Percentiles rank a stretch among this genome's conserved stretches.
phyloP scores from a whole-genome alignment of 257 asterid species.

The Solanum lignicaule region DNA sequence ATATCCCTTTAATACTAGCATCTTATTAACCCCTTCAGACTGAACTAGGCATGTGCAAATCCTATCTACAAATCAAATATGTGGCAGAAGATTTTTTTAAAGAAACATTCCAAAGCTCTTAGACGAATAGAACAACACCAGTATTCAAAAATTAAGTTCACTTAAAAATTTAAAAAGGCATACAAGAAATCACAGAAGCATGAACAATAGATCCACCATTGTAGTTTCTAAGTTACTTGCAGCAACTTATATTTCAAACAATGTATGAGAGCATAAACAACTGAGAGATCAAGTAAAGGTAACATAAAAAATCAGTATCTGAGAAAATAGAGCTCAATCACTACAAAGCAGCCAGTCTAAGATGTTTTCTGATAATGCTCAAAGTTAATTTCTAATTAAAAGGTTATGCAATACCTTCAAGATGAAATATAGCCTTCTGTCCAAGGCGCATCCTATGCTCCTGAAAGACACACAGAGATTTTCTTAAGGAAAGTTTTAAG shows the following conservation, averaged over 20 bases:
- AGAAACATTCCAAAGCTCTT: not conserved
- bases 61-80: not conserved
- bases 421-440: constrained; percentile 96
- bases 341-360: not conserved
- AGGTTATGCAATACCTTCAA: constrained; percentile 59
- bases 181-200: too few species aligned
- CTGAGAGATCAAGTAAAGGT: not conserved
- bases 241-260: not conserved
- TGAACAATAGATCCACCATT: not conserved
- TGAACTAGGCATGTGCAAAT: not conserved
- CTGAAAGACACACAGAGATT: constrained; percentile 28
- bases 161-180: not conserved
- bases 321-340: not conserved
- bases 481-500: not conserved
- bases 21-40: not conserved
- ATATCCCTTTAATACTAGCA: not conserved
- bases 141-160: not conserved
- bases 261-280: not conserved
- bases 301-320: not conserved
- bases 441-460: constrained; percentile 94
- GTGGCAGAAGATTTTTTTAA: not conserved
- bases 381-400: not conserved
- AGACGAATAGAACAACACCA: not conserved
- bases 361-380: not conserved
- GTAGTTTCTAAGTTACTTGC: not conserved